Conservation (phyloP, 2,329 filamentous ascomycete genomes). For the Fusarium euwallaceae region DNA sequence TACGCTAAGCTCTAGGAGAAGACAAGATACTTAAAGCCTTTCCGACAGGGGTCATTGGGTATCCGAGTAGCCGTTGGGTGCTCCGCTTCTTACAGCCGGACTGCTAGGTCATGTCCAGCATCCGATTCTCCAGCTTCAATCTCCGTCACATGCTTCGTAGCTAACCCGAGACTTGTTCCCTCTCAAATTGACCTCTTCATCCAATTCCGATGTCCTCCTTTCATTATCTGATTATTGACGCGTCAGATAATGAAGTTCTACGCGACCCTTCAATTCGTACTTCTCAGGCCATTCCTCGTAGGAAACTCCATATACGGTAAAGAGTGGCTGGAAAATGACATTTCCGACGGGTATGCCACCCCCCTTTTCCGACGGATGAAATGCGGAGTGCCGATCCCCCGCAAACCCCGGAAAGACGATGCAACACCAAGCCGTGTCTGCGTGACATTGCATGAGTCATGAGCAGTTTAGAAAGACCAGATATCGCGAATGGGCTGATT, state of each 20-base stretch:
- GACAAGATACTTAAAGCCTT: constrained; percentile 36
- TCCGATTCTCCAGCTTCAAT: not conserved
- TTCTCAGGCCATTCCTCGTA: not conserved
- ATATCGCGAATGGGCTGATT: not conserved
- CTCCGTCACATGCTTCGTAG: not conserved
- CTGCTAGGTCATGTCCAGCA: not conserved
- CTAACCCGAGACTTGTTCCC: not conserved
- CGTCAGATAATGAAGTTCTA: not conserved
- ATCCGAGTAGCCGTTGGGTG: not conserved
- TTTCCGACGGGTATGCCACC: not conserved
- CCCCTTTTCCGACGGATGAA: constrained; percentile 20
- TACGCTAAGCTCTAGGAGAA: not conserved
- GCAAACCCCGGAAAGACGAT: not conserved
- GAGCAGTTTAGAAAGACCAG: not conserved
- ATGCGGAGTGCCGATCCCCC: constrained; percentile 22
- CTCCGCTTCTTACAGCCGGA: not conserved
- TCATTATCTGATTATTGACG: not conserved
- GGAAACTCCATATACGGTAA: constrained; percentile 14
- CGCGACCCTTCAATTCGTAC: not conserved
- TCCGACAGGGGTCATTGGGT: not conserved
- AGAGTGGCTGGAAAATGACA: not conserved
- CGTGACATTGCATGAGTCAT: not conserved
- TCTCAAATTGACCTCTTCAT: no score
- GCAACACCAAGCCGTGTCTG: not conserved
- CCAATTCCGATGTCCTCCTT: not conserved